Base-by-base conservation (phyloP, 345 rosid genomes). In the Psidium friedrichsthalianum region DNA sequence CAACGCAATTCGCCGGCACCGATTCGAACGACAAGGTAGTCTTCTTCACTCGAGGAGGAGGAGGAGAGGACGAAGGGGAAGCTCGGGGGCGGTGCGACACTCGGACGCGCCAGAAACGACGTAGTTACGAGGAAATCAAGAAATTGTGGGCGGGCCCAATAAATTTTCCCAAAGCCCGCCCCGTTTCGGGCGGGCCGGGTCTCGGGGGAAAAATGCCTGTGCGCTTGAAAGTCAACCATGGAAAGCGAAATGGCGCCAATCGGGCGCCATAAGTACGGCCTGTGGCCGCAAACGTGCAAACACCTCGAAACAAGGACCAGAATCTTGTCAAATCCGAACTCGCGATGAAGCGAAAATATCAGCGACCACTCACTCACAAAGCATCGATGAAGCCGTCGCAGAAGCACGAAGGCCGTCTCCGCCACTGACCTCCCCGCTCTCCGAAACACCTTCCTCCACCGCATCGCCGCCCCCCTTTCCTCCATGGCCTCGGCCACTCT, bases 171-270 rank as follows among this genome's bases (percentile, higher is more conserved):
- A 16, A 51, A 51, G 53, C 53, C 53, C 53, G 53, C 53, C 53
- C 53, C 12, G 53, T 51, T 51, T 11, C 4, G 53, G 15, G 11
- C 44, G 78, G 78, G 78, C 78, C 78, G 20, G 47, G 78, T 44
- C 47, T 8, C 36, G 3, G 8, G 40, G 9, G 78, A 69, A 20
- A 69, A 69, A 18, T 24, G 44, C 47, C 44, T 24, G 4, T 20
- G 78, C 3, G 24, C 47, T 32, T 8, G 47, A 8, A 89, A 85
- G 74, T 47, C 82, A 47, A 89, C 88, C 78, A 11, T n/a, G 16
- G 95, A 94, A 89, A 93, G 88, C 57, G 94, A 90, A 90, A 82
- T 82, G 93, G 93, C 91, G 92, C 89, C 88, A 89, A 89, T 51
- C 25, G 47, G 83, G 54, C 3, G 84, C 93, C 95, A 85, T 74